Percentiles rank a stretch among this genome's conserved stretches.
Conservation (phyloP, 805 yeast genomes). For the Barnettozyma sp. region DNA sequence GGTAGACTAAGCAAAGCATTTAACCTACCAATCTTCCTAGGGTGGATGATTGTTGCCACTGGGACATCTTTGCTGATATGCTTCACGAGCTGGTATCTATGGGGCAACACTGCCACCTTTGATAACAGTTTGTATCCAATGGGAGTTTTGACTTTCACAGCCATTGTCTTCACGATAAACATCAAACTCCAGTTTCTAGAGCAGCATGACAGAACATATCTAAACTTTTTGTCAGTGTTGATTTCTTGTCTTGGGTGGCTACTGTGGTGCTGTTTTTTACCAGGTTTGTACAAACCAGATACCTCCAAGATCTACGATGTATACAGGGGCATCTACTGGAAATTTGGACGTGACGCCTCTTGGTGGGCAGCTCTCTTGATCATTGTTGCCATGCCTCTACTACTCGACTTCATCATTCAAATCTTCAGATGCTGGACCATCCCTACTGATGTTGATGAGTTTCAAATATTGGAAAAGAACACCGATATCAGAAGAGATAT, state of each 20-base stretch:
- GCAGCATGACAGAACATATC: constrained; percentile 65
- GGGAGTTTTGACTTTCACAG: constrained; percentile 71
- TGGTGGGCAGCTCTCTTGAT: constrained; percentile 81
- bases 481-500: constrained; percentile 56
- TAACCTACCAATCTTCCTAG: constrained; percentile 57
- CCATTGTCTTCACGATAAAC: constrained; percentile 65
- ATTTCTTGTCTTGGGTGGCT: constrained; percentile 82
- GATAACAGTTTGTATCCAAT: constrained; percentile 80
- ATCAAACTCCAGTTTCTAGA: constrained; percentile 76
- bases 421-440: constrained; percentile 46
- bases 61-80: constrained; percentile 64
- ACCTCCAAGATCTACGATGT: constrained; percentile 62
- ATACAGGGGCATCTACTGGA: constrained; percentile 54
- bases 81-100: constrained; percentile 57
- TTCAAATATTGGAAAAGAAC: constrained; percentile 71
- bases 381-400: constrained; percentile 48
- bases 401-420: constrained; percentile 60
- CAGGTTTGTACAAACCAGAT: constrained; percentile 53
- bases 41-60: constrained; percentile 77
- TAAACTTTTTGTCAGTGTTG: constrained; percentile 56
- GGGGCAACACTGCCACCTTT: constrained; percentile 59
- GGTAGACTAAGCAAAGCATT: constrained; percentile 75
- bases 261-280: constrained; percentile 73
- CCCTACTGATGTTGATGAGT: constrained; percentile 74
- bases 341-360: constrained; percentile 72